These are phyloP conservation scores for Copromyces sp. DNA, from an alignment of 495 filamentous ascomycete genomes.

Conservation along the genomic window DNA sequence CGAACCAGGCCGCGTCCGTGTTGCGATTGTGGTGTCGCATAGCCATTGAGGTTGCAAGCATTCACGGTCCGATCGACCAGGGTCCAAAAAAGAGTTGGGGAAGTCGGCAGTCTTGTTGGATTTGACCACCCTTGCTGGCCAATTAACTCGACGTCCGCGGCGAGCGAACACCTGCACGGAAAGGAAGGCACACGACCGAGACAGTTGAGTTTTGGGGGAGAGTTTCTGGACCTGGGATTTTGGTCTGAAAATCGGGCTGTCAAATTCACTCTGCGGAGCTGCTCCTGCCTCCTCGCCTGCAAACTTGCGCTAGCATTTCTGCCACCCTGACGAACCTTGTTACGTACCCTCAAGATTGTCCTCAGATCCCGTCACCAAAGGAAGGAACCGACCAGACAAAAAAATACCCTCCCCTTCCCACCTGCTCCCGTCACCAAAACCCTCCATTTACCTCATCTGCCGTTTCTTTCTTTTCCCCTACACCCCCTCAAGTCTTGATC, in stretches of 20 bases:
- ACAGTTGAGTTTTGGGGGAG: background rate
- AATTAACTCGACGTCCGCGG: constrained; percentile 11
- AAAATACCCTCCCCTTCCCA: constrained; percentile 1
- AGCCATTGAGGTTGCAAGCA: background rate
- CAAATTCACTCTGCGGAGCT: constrained; percentile 9
- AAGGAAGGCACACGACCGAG: background rate
- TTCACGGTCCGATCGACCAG: constrained; percentile 17
- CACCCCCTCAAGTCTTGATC: constrained; percentile 12
- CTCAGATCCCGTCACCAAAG: background rate
- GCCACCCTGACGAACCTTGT: background rate
- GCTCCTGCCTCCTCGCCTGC: constrained; percentile 10
- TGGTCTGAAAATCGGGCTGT: background rate
- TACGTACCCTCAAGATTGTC: background rate
- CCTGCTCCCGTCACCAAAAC: background rate
- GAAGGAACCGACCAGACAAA: constrained; percentile 4
- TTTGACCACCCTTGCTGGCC: constrained; percentile 17
- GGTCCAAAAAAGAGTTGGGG: constrained; percentile 28
- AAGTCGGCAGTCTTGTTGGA: constrained; percentile 23
- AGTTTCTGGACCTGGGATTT: background rate
- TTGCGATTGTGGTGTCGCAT: background rate
- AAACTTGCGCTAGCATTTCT: constrained; percentile 4
- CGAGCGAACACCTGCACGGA: background rate
- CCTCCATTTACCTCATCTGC: background rate
- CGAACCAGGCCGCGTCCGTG: background rate
- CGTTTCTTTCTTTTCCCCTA: background rate